These are phyloP conservation scores for Asclepias syriaca DNA, from an alignment of 257 asterid species.

Conservation along the genomic window DNA sequence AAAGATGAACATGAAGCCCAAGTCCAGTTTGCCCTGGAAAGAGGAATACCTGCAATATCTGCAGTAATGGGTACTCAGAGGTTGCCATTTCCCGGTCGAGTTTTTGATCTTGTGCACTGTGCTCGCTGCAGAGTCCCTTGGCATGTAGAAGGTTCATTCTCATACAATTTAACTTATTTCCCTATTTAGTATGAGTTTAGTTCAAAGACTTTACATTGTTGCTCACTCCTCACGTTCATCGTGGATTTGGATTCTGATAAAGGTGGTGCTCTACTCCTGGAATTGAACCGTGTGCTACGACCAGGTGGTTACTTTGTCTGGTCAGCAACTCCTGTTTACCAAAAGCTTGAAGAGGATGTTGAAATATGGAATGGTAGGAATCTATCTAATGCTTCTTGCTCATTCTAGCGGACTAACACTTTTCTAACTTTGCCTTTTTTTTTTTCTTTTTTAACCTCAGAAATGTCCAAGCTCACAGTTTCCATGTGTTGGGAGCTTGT, in stretches of 20 bases:
- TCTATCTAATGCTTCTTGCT: not conserved
- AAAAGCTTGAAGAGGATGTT: conserved; percentile 67
- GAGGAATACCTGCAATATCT: conserved; percentile 91
- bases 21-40: conserved; percentile 81
- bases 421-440: not conserved
- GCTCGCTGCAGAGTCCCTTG: conserved; percentile 98
- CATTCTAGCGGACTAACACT: not conserved
- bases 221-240: conserved; percentile 7
- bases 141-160: conserved; percentile 66
- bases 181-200: not conserved
- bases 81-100: conserved; percentile 76
- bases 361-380: conserved; percentile 67
- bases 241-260: conserved; percentile 25
- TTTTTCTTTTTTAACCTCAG: conserved; percentile 22
- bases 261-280: conserved; percentile 87
- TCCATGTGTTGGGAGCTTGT: conserved; percentile 93
- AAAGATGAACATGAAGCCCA: conserved; percentile 95
- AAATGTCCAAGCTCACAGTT: conserved; percentile 68
- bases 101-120: conserved; percentile 79
- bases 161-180: not conserved
- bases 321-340: conserved; percentile 98
- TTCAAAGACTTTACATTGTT: not conserved
- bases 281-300: conserved; percentile 71
- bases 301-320: conserved; percentile 90
- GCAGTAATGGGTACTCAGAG: conserved; percentile 92